These are phyloP conservation scores for Striga hermonthica DNA, from an alignment of 305 asterid genomes.

Conservation along the genomic window DNA sequence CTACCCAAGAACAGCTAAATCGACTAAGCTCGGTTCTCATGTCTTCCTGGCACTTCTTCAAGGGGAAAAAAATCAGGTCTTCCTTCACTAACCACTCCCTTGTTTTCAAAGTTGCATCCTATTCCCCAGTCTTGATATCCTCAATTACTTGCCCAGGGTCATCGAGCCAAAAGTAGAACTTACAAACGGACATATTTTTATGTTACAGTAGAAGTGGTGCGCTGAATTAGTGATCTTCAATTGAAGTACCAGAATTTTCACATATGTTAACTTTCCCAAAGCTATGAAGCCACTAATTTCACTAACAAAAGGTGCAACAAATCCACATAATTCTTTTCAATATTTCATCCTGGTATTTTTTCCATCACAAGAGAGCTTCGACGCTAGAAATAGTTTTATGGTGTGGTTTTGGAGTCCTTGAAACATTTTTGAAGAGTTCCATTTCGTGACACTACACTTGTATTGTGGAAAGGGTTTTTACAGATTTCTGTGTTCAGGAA, in stretches of 20 bases:
- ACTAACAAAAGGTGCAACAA: not conserved
- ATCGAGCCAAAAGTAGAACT: not conserved
- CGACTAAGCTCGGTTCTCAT: not conserved
- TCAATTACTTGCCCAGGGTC: not conserved
- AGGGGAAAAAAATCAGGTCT: conserved; percentile 3
- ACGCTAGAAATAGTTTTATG: not conserved
- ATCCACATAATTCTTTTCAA: conserved; percentile 3
- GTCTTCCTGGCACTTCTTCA: conserved; percentile 1
- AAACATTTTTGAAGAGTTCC: conserved; percentile 2
- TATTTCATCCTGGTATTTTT: not conserved
- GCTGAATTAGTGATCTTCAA: conserved; percentile 14
- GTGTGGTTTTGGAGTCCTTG: conserved; percentile 3
- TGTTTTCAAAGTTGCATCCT: conserved; percentile 1
- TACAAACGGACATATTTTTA: not conserved
- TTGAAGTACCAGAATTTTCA: conserved; percentile 14
- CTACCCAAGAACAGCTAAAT: not conserved
- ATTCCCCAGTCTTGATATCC: not conserved
- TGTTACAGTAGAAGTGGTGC: not conserved
- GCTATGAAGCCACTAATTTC: conserved; percentile 1
- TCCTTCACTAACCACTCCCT: conserved; percentile 13
- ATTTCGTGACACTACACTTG: not conserved
- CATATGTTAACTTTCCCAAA: not conserved
- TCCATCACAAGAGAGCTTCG: not conserved
- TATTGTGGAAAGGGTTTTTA: not conserved
- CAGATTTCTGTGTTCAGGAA: not conserved